Conservation (phyloP, 345 rosid species). For the Hibiscus syriacus region DNA sequence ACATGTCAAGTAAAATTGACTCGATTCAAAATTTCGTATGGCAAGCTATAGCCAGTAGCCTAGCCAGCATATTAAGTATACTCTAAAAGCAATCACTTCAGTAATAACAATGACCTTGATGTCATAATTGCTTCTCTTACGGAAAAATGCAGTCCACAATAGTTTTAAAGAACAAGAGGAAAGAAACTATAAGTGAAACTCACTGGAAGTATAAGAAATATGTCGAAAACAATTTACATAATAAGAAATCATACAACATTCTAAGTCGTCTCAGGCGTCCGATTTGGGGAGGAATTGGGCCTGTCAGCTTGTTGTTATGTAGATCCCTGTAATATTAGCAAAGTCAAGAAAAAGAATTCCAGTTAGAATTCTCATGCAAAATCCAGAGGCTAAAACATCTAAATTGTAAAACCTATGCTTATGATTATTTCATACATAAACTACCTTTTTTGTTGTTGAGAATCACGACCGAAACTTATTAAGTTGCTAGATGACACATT, state of each 20-base stretch:
- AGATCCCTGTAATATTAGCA: conserved; percentile 53
- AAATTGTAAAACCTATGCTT: background rate
- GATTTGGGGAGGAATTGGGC: conserved; percentile 95
- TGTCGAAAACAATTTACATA: background rate
- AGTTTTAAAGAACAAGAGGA: background rate
- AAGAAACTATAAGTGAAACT: background rate
- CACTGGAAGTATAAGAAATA: too few species aligned
- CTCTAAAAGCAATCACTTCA: background rate
- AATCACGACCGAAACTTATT: background rate
- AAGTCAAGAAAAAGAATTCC: background rate
- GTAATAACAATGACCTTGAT: background rate
- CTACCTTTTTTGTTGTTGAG: background rate
- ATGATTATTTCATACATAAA: background rate
- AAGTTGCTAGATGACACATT: background rate
- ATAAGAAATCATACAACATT: conserved; percentile 44
- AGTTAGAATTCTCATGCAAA: background rate
- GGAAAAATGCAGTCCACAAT: background rate
- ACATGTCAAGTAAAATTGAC: background rate
- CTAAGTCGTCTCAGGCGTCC: conserved; percentile 57
- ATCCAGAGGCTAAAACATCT: background rate
- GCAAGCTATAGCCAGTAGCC: background rate
- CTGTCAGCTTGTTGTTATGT: conserved; percentile 91
- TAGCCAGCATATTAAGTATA: background rate
- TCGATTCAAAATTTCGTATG: background rate
- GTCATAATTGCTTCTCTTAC: background rate